Percentiles rank a stretch among this genome's conserved stretches.
phyloP scores from a whole-genome alignment of 2,329 filamentous ascomycete species.

The Curvularia verruculosa region DNA sequence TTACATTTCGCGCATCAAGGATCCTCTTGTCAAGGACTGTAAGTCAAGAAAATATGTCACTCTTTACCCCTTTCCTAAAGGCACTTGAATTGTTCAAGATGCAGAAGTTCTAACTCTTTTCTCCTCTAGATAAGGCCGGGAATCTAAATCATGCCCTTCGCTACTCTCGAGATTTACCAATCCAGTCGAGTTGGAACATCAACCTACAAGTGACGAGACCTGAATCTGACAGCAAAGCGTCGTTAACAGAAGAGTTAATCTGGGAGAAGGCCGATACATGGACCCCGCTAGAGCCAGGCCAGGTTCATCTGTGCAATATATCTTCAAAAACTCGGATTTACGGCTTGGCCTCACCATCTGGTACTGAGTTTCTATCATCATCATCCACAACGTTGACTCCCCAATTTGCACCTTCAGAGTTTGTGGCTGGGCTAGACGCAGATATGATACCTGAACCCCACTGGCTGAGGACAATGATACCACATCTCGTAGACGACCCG shows the following conservation, averaged over 20 bases:
- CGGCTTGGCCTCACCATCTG: background rate
- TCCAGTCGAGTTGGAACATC: background rate
- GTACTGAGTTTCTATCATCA: background rate
- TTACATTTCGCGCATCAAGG: slow-evolving; percentile 41
- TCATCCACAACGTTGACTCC: background rate
- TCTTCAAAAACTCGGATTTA: background rate
- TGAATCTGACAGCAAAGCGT: background rate
- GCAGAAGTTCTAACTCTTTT: slow-evolving; percentile 48
- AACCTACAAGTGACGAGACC: background rate
- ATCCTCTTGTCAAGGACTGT: background rate
- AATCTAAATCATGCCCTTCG: slow-evolving; percentile 64
- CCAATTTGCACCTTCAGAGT: slow-evolving; percentile 53
- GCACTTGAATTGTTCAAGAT: slow-evolving; percentile 45
- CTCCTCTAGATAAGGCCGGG: slow-evolving; percentile 59
- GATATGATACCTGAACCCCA: slow-evolving; percentile 70
- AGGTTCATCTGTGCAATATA: background rate
- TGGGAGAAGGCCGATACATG: slow-evolving; percentile 46
- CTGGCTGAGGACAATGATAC: slow-evolving; percentile 49
- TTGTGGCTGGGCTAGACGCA: slow-evolving; percentile 68
- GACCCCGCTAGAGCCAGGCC: slow-evolving; percentile 27
- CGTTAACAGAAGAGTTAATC: background rate
- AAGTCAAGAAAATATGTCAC: background rate
- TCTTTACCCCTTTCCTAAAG: background rate
- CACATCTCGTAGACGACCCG: slow-evolving; percentile 14
- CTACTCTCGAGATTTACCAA: background rate